Evolutionary conservation across 495 filamentous ascomycete genomes (phyloP), one percentile per base, ranked within the genome.

Genomic region (Podospora anserina): DNA sequence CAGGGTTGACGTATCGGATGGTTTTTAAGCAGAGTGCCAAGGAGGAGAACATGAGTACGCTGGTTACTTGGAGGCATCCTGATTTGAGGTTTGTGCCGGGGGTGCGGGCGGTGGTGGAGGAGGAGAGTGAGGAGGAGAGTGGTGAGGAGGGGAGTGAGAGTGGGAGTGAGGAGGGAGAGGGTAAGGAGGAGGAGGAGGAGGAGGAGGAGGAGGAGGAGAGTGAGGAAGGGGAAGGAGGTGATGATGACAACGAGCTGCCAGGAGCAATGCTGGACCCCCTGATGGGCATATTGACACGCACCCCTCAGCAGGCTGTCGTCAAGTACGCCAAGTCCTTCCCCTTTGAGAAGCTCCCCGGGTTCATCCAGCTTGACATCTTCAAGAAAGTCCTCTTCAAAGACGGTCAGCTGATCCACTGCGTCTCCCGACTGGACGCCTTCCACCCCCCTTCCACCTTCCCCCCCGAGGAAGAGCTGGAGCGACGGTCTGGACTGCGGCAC

Each of bases 371-470:
- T 3, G 68, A 60, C 11, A 79, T 83, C 5, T 77, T 81, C 57
- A 70, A 63, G 28, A 9, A 69, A 0, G 57, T 78, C 7, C 70
- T 81, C 4, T 63, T 71, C 65, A 77, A 74, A 27, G 15, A 69
- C 4, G 56, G 71, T 2, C 15, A 66, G 1, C 67, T 81, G 0
- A 55, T 83, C 15, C 80, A 83, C 34, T 76, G 72, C 66, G 66
- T 83, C 16, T 82, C 81, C 0, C 71, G 81, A 3, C 71, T 83
- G 0, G 81, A 83, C 32, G 74, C 69, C 7, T 65, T 49, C 0
- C 67, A 71, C 3, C 62, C 69, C 6, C 75, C 75, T n/a, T 18
- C 61, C 0, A 26, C 59, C 0, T 70, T 74, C 23, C 77, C 79
- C 0, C 39, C 53, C 1, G 30, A 55, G 1, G 69, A 72, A 20